These are phyloP conservation scores for Nyctanthes arbortristis DNA, from an alignment of 257 asterid genomes.

Conservation along the genomic window DNA sequence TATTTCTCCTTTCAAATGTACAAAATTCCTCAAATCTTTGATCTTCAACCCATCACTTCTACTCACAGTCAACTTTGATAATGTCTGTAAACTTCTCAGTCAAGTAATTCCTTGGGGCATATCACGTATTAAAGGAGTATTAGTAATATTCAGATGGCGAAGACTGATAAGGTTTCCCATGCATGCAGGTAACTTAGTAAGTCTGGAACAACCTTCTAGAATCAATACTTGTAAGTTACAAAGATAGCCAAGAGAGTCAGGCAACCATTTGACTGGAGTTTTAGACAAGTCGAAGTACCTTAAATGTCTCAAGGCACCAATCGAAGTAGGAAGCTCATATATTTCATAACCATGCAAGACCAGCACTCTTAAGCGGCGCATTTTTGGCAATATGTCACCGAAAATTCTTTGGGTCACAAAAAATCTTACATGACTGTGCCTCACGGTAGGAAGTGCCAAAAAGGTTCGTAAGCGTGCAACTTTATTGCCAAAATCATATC, in stretches of 20 bases:
- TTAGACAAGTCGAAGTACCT: constrained; percentile 27
- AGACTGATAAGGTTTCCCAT: constrained; percentile 15
- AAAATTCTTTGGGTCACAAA: constrained; percentile 20
- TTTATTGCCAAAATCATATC: constrained; percentile 21
- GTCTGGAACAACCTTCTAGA: constrained; percentile 7
- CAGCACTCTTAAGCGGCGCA: constrained; percentile 26
- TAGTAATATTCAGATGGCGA: constrained; percentile 26
- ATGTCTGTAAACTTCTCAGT: constrained; percentile 23
- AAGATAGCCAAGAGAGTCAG: constrained; percentile 12
- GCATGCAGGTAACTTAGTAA: constrained; percentile 2
- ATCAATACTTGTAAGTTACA: constrained; percentile 21
- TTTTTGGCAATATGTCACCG: constrained; percentile 18
- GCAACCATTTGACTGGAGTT: constrained; percentile 16
- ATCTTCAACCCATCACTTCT: constrained; percentile 14
- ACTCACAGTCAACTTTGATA: constrained; percentile 24
- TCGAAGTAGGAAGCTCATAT: constrained; percentile 29
- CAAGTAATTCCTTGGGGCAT: constrained; percentile 28
- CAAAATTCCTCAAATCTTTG: constrained; percentile 18
- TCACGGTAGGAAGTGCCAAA: constrained; percentile 28
- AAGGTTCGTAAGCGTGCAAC: constrained; percentile 31
- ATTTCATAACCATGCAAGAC: constrained; percentile 27
- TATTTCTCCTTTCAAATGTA: constrained; percentile 12
- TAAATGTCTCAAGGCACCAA: constrained; percentile 31
- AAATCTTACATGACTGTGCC: constrained; percentile 5
- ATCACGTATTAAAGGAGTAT: constrained; percentile 14